These are phyloP conservation scores for Daldinia concentrica DNA, from an alignment of 495 filamentous ascomycete species.

Conservation along the genomic window DNA sequence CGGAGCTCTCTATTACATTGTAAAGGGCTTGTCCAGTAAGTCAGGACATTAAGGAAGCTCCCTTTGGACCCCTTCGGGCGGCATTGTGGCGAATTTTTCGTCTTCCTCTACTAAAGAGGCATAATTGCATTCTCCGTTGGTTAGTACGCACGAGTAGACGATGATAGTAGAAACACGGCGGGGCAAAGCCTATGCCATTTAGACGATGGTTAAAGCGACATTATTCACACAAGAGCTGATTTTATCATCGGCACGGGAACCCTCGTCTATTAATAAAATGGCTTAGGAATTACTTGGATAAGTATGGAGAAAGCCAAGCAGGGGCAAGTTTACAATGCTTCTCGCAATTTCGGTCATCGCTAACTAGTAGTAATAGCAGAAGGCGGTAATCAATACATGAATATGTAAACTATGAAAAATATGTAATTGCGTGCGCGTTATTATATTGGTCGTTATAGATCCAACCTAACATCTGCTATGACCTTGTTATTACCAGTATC, in stretches of 20 bases:
- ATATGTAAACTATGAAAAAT: not conserved
- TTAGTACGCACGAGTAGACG: not conserved
- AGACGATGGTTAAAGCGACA: conserved; percentile 9
- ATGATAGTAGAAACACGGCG: not conserved
- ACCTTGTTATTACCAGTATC: not conserved
- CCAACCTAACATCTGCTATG: not conserved
- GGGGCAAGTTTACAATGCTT: conserved; percentile 17
- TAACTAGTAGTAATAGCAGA: conserved; percentile 2
- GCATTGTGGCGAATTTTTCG: not conserved
- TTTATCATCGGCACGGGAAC: not conserved
- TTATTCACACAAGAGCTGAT: not conserved
- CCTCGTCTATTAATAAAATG: not conserved
- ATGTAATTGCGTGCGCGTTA: not conserved
- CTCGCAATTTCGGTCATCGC: conserved; percentile 1
- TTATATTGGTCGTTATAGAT: not conserved
- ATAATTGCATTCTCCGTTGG: not conserved
- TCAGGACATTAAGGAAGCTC: not conserved
- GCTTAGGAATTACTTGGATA: not conserved
- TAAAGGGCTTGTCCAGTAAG: not conserved
- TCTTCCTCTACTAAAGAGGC: not conserved
- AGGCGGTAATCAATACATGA: conserved; percentile 4
- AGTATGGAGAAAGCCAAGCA: conserved; percentile 7
- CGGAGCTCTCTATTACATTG: not conserved
- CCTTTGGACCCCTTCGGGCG: not conserved
- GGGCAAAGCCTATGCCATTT: not conserved